Evolutionary conservation across 495 filamentous ascomycete genomes (phyloP).

Genomic region (Choiromyces venosus): DNA sequence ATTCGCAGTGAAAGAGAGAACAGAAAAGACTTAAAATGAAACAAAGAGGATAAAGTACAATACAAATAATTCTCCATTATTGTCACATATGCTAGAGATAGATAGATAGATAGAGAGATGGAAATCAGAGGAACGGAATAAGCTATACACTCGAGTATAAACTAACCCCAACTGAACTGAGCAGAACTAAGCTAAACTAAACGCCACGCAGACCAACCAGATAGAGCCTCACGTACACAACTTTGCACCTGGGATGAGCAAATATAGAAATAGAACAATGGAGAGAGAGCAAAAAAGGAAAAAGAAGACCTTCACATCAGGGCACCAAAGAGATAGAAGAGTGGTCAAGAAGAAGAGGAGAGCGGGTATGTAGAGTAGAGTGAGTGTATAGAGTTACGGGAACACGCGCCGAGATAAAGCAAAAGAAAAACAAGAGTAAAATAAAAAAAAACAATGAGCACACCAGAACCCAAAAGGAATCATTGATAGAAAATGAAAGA

Average conservation of each 20-base stretch:
- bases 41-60: background rate
- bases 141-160: background rate
- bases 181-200: too few species aligned
- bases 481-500: background rate
- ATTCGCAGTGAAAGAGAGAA: background rate
- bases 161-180: background rate
- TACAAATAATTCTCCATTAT: background rate
- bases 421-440: background rate
- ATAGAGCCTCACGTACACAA: background rate
- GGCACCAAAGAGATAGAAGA: background rate
- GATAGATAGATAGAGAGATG: too few species aligned
- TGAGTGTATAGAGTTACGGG: background rate
- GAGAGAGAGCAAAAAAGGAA: background rate
- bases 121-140: background rate
- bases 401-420: background rate
- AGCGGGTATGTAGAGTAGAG: background rate
- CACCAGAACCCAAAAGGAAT: background rate
- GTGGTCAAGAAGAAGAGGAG: background rate
- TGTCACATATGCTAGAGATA: background rate
- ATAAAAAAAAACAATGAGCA: background rate
- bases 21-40: background rate
- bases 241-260: background rate
- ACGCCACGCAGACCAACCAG: background rate
- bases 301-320: background rate
- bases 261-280: background rate